Conservation (phyloP, 805 yeast genomes). For the Pichia insulana region DNA sequence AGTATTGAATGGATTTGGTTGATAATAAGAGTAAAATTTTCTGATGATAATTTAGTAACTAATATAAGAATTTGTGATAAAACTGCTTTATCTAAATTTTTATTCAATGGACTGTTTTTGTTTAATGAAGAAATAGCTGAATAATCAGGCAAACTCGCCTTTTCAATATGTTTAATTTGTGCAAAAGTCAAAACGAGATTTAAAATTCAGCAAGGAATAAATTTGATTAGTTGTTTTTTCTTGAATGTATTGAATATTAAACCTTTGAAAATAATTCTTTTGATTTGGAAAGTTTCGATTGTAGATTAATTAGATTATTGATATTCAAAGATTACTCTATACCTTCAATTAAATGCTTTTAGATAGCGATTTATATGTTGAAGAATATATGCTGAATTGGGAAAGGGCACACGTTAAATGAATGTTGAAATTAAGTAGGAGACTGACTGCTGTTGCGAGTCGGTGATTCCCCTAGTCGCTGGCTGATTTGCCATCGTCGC, state of each 20-base stretch:
- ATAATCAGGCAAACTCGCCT: conserved; percentile 20
- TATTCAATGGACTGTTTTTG: conserved; percentile 9
- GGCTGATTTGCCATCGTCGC: no score
- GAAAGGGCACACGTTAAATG: no score
- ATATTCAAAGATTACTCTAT: no score
- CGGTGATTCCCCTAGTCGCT: no score
- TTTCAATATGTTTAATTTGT: conserved; percentile 11
- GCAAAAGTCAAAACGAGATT: conserved; percentile 8
- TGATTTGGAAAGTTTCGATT: no score
- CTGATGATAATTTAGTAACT: conserved; percentile 34
- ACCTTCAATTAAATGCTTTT: no score
- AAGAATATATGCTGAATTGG: no score
- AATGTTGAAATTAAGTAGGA: no score
- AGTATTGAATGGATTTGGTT: conserved; percentile 42
- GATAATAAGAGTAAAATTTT: conserved; percentile 32
- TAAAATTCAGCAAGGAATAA: background rate
- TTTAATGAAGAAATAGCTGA: background rate
- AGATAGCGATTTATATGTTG: no score
- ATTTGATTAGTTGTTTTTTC: background rate
- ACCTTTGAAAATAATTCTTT: no score
- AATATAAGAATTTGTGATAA: conserved; percentile 48
- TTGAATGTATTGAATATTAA: background rate
- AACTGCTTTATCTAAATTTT: conserved; percentile 25
- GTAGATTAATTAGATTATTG: no score
- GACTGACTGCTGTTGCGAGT: no score